Conservation (phyloP, 345 rosid genomes). For the Salix exigua region DNA sequence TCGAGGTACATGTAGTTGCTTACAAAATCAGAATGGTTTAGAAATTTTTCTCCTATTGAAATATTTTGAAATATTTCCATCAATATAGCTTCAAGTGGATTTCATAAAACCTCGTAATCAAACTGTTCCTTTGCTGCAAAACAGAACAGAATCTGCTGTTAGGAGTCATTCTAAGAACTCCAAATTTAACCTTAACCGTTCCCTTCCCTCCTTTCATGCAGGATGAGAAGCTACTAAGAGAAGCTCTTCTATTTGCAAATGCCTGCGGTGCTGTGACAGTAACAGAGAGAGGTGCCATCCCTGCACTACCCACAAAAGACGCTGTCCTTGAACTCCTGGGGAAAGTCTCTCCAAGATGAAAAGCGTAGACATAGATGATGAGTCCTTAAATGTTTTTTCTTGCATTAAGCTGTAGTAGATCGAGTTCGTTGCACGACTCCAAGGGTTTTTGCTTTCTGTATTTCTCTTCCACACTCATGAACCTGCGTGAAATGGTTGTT, state of each 20-base stretch:
- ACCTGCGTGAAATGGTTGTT: background rate
- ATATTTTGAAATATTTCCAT: background rate
- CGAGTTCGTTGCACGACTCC: background rate
- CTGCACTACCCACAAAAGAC: slow-evolving; percentile 71
- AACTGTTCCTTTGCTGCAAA: background rate
- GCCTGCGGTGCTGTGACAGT: slow-evolving; percentile 87
- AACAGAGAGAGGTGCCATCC: slow-evolving; percentile 92
- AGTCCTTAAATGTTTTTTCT: background rate
- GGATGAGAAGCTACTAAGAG: slow-evolving; percentile 76
- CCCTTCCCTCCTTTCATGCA: slow-evolving; percentile 20
- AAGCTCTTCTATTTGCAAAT: slow-evolving; percentile 75
- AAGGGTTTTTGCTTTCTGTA: background rate
- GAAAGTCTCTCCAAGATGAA: slow-evolving; percentile 1
- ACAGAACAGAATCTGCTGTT: background rate
- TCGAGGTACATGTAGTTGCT: slow-evolving; percentile 19
- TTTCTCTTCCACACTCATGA: background rate
- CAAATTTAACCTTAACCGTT: too few species aligned
- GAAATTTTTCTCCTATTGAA: background rate
- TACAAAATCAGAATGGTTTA: background rate
- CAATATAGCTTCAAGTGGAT: background rate
- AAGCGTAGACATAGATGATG: background rate
- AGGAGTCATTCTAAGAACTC: background rate
- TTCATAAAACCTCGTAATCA: background rate
- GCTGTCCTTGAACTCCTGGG: slow-evolving; percentile 55
- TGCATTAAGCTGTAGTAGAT: background rate